phyloP scores from a whole-genome alignment of 768 basidiomycete species.

The Mycena floridula region DNA sequence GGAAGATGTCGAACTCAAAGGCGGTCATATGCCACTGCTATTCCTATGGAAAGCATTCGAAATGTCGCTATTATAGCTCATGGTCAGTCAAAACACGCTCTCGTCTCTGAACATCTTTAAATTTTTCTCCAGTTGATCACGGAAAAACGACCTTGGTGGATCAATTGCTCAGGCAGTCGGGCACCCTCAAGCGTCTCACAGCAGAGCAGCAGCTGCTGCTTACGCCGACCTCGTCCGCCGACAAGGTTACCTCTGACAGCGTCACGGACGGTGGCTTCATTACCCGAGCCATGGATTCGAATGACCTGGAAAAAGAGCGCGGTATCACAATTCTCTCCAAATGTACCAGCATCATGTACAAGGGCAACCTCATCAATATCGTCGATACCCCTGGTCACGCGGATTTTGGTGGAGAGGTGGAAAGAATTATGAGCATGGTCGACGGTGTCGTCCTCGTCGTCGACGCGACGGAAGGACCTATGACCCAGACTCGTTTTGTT shows the following conservation, averaged over 20 bases:
- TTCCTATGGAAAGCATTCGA: conserved; percentile 33
- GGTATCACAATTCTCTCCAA: conserved; percentile 59
- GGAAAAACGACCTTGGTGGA: conserved; percentile 49
- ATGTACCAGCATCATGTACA: conserved; percentile 46
- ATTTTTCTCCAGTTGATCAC: conserved; percentile 34
- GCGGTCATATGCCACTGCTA: conserved; percentile 7
- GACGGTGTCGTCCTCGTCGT: conserved; percentile 57
- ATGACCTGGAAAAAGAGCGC: conserved; percentile 48
- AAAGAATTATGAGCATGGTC: conserved; percentile 55
- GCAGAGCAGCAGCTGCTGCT: conserved; percentile 28
- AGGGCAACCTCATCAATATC: conserved; percentile 47
- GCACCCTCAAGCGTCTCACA: conserved; percentile 36
- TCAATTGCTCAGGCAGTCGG: conserved; percentile 44
- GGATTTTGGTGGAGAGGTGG: conserved; percentile 59
- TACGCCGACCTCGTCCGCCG: conserved; percentile 23
- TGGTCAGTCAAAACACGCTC: conserved; percentile 25
- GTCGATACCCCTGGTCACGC: conserved; percentile 61
- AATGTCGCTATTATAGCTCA: conserved; percentile 48
- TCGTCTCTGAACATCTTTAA: background rate
- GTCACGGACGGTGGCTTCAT: conserved; percentile 31
- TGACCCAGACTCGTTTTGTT: conserved; percentile 53
- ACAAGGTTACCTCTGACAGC: conserved; percentile 25
- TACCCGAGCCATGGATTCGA: conserved; percentile 46
- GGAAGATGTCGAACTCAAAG: background rate
- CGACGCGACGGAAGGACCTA: conserved; percentile 55